Percentiles rank a stretch among this genome's conserved stretches.
Evolutionary conservation across 2,329 filamentous ascomycete species (phyloP).

Genomic region (Pseudonectria foliicola): DNA sequence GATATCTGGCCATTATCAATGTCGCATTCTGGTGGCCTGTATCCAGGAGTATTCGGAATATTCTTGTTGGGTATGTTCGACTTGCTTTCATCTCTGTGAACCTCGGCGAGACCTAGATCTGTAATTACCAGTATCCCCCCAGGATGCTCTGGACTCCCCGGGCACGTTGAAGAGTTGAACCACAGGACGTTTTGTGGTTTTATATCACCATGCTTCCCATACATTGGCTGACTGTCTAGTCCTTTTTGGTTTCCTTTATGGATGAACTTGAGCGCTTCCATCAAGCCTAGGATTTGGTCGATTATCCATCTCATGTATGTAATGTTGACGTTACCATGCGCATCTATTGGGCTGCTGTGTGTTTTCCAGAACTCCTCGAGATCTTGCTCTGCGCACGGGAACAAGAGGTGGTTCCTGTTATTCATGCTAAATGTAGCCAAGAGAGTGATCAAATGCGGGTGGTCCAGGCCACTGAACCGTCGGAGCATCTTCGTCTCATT

Average conservation of each 20-base stretch:
- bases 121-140: constrained; percentile 3
- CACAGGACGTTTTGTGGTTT: constrained; percentile 9
- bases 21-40: constrained; percentile 7
- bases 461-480: constrained; percentile 2
- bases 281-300: constrained; percentile 2
- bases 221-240: background rate
- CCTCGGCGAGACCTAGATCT: constrained; percentile 2
- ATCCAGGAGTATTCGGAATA: background rate
- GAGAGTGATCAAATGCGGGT: constrained; percentile 4
- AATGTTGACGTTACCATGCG: no score
- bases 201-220: constrained; percentile 4
- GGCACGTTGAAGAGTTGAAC: background rate
- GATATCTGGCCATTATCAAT: constrained; percentile 1
- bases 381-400: constrained; percentile 1
- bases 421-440: constrained; percentile 1
- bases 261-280: constrained; percentile 6
- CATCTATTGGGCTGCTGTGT: no score
- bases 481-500: constrained; percentile 1
- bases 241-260: constrained; percentile 1
- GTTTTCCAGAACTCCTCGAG: background rate
- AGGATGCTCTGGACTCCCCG: no score
- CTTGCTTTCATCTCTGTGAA: constrained; percentile 4
- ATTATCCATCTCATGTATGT: background rate
- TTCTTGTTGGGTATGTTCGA: constrained; percentile 8
- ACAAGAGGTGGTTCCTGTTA: constrained; percentile 2